phyloP scores from a whole-genome alignment of 1,284 basidiomycete genomes.

The Pyrrhoderma noxium region DNA sequence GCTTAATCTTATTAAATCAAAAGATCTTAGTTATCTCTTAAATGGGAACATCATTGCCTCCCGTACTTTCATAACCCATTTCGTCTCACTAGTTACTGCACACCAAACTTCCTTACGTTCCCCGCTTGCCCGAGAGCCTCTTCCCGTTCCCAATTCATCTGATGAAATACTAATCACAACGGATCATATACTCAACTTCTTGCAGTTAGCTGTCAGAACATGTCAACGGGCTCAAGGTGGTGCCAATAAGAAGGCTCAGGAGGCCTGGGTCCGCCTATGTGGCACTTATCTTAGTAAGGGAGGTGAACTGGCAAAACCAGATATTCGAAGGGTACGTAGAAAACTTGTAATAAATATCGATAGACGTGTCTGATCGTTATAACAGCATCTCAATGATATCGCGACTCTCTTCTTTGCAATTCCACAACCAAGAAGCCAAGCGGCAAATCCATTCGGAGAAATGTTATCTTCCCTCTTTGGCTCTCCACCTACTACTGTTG shows the following conservation, averaged over 20 bases:
- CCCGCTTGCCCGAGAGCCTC: conserved; percentile 36
- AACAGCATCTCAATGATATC: conserved; percentile 41
- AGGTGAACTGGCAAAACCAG: conserved; percentile 53
- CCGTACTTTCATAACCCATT: conserved; percentile 73
- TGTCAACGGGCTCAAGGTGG: conserved; percentile 79
- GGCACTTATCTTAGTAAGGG: conserved; percentile 70
- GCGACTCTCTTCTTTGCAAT: conserved; percentile 77
- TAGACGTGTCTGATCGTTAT: background rate
- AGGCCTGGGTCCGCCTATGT: conserved; percentile 78
- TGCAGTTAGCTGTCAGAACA: conserved; percentile 77
- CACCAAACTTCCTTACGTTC: conserved; percentile 32
- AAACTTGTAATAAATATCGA: background rate
- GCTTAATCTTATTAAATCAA: conserved; percentile 10
- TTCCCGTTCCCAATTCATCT: conserved; percentile 31
- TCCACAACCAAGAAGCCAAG: conserved; percentile 59
- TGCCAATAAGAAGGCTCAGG: conserved; percentile 62
- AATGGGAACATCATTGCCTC: conserved; percentile 85
- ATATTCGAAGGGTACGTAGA: conserved; percentile 65
- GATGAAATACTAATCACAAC: conserved; percentile 69
- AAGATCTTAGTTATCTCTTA: conserved; percentile 61
- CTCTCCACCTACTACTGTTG: conserved; percentile 26
- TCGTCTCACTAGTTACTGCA: conserved; percentile 51
- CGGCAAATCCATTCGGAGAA: conserved; percentile 74
- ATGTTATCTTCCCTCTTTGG: conserved; percentile 80
- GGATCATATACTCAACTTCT: conserved; percentile 74